Evolutionary conservation across 257 asterid species (phyloP), one percentile per base, ranked within the genome.

Genomic region (Cinchona pubescens): DNA sequence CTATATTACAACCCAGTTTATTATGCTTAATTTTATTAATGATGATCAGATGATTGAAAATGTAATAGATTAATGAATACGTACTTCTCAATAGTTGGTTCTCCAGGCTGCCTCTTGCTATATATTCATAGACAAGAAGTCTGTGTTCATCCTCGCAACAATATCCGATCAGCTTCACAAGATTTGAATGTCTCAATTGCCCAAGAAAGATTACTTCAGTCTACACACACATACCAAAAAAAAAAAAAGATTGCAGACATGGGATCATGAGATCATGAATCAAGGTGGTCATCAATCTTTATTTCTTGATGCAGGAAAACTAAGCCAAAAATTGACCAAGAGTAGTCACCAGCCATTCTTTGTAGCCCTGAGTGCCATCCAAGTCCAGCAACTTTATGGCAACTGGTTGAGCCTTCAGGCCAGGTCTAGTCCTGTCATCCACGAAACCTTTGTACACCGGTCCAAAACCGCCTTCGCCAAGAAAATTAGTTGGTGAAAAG

Each of bases 391-490:
- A 55, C 86, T 93, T 93, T 43, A 93, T 94, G 0, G 98, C 98
- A 56, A 93, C 96, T 43, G 96, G 90, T 84, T 93, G 98, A 34
- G 96, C 88, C 76, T 63, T 67, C 71, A 91, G 51, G 5, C 96
- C 96, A 13, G 92, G 92, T 78, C 89, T 72, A 48, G 80, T 82
- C 76, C 76, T 84, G 5, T 87, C 90, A 69, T 88, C 96, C 3
- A 90, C 40, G 32, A 90, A 93, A 23, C 98, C 98, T 62, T 93
- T 93, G 72, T 91, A 87, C 34, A 93, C 98, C 5, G 98, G 97
- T 58, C 98, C 98, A 63, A 93, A 93, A 19, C 98, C 98, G 5
- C 98, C 98, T 78, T 90, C 94, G 0, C 98, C 98, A 0, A 93
- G 89, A 77, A 87, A 86, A 69, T 89, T 93, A 70, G 78, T 75